Percentiles rank a stretch among this genome's conserved stretches.
These are phyloP conservation scores for Lactarius sp. DNA, from an alignment of 768 basidiomycete genomes.

Conservation along the genomic window DNA sequence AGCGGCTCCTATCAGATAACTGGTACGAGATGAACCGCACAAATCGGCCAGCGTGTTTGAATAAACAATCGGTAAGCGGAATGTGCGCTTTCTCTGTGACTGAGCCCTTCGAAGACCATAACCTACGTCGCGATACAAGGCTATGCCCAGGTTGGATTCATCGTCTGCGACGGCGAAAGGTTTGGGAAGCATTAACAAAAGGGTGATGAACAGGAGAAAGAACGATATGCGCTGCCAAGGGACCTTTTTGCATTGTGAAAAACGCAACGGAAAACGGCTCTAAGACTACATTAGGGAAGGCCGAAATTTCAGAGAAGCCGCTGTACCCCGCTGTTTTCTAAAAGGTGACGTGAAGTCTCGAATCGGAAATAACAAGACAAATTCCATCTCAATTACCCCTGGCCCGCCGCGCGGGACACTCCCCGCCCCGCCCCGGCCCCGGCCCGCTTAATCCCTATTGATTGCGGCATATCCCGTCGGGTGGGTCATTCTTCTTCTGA, in stretches of 20 bases:
- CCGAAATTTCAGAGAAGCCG: not conserved
- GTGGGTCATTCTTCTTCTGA: not conserved
- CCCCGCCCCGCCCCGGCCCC: not conserved
- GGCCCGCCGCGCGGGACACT: not conserved
- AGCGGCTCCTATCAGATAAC: not conserved
- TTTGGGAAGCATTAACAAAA: not conserved
- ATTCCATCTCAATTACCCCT: conserved; percentile 5
- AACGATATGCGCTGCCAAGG: not conserved
- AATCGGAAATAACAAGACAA: conserved; percentile 3
- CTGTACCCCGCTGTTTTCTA: not conserved
- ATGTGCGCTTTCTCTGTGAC: conserved; percentile 5
- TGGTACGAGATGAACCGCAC: conserved; percentile 2
- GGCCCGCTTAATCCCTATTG: not conserved
- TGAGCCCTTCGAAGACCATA: not conserved
- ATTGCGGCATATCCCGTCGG: no score
- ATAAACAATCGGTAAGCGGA: conserved; percentile 11
- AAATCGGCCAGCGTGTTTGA: conserved; percentile 11
- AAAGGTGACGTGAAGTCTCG: conserved; percentile 5
- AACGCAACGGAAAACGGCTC: not conserved
- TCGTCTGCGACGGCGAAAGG: not conserved
- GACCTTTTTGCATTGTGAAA: not conserved
- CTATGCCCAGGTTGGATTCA: not conserved
- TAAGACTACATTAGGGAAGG: conserved; percentile 4
- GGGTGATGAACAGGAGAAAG: not conserved
- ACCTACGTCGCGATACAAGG: conserved; percentile 6